A percentile compares a stretch with the other conserved stretches of the same genome.
Evolutionary conservation across 768 basidiomycete species (phyloP).

Genomic region (Termitomyces sp.): DNA sequence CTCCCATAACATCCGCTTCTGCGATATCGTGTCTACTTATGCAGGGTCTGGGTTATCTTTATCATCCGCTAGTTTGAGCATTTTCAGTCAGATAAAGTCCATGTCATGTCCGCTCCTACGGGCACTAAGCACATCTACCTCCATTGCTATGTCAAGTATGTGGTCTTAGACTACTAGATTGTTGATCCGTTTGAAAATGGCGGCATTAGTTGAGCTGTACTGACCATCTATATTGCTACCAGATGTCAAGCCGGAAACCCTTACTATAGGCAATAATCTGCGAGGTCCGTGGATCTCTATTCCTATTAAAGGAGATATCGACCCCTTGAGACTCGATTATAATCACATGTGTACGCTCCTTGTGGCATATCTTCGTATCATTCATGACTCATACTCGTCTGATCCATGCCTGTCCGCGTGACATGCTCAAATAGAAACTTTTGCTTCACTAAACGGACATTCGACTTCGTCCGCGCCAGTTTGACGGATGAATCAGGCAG

Average conservation of each 20-base stretch:
- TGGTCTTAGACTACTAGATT: neutral
- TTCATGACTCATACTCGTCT: neutral
- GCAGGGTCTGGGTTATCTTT: slow-evolving; percentile 1
- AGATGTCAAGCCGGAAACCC: slow-evolving; percentile 21
- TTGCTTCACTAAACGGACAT: neutral
- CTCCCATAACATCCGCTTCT: slow-evolving; percentile 51
- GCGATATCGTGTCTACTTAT: slow-evolving; percentile 28
- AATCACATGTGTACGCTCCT: neutral
- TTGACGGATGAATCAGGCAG: neutral
- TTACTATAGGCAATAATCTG: slow-evolving; percentile 19
- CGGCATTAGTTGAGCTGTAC: slow-evolving; percentile 18
- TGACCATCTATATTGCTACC: slow-evolving; percentile 20
- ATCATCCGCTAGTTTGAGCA: neutral
- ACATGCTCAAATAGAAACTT: too few relatives aligned
- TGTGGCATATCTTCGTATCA: neutral
- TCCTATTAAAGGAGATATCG: neutral
- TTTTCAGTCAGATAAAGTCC: too few relatives aligned
- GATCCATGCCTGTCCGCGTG: neutral
- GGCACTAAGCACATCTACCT: too few relatives aligned
- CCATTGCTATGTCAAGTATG: too few relatives aligned
- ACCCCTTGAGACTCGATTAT: too few relatives aligned
- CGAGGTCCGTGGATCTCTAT: neutral
- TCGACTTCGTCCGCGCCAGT: neutral
- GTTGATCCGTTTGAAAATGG: neutral
- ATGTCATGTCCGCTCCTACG: neutral